Base-by-base conservation (phyloP, 805 yeast species). In the Nakazawaea holstii region DNA sequence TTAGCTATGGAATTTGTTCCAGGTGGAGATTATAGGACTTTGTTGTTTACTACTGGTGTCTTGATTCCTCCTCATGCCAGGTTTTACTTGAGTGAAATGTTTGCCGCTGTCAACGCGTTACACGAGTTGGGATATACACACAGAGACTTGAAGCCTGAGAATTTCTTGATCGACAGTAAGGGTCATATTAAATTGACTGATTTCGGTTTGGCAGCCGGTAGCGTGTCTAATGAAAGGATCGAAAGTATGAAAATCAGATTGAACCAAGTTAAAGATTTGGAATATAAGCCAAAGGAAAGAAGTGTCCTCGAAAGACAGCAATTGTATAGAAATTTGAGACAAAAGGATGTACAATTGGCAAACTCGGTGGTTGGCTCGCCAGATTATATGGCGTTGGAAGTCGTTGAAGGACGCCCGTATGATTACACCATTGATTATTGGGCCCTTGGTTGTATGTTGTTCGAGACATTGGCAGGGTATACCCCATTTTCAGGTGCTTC, bases 1-100 rank as follows among this genome's bases (percentile, higher is more conserved):
- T 73, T 94, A 59, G 99, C 99, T 2, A 94, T 94, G 99, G 99
- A 94, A 64, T 94, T 87, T 65, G 99, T 94, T n/a, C 97, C 99
- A 8, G 99, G 99, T 50, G 99, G 99, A 46, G 99, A 94, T 63
- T 94, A 88, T 71, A 82, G 99, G 61, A 94, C 99, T 0, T 69
- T 94, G 51, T 77, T 94, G 54, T 91, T 90, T 65, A 92, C 91
- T 63, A 92, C 98, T 6, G 96, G 96, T 32, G 87, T 86, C 49
- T 71, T 94, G 55, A 87, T 88, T 51, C 96, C 98, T 2, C 90
- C 95, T 3, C 99, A 94, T 61, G 95, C 98, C 0, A 78, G 98
- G 50, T 94, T 94, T 68, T 94, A 94, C 64, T 79, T 94, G 54
- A 82, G 92, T 52, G 98, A 94, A 67, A 94, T 94, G 99, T 92